Percentiles rank a stretch among this genome's conserved stretches.
Conservation (phyloP, 2,329 filamentous ascomycete genomes). For the Penicillium griseofulvum region DNA sequence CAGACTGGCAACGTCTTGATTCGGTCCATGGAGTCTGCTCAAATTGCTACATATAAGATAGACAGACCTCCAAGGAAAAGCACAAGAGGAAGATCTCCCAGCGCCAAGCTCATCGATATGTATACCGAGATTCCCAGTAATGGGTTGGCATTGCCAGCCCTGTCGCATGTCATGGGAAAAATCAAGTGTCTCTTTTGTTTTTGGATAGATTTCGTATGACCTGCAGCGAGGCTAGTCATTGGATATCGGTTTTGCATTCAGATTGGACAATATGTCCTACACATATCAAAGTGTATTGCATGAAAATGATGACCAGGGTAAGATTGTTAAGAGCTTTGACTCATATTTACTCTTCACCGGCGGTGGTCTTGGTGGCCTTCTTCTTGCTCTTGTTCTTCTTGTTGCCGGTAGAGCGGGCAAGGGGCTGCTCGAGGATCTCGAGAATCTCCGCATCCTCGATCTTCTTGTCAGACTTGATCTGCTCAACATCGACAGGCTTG, state of each 20-base stretch:
- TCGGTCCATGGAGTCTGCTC: constrained; percentile 6
- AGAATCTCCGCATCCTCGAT: constrained; percentile 94
- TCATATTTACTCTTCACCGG: constrained; percentile 44
- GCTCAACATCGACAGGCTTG: constrained; percentile 70
- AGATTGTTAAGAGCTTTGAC: constrained; percentile 29
- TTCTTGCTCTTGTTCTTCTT: constrained; percentile 93
- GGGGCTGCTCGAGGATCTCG: constrained; percentile 86
- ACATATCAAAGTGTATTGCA: constrained; percentile 19
- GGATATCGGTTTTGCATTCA: constrained; percentile 27
- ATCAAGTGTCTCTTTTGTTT: constrained; percentile 12
- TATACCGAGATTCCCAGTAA: constrained; percentile 8
- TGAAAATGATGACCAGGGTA: constrained; percentile 16
- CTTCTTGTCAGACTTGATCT: constrained; percentile 95
- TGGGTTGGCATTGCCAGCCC: constrained; percentile 3
- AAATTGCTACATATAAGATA: constrained; percentile 14
- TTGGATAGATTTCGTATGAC: constrained; percentile 16
- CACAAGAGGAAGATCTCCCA: not conserved
- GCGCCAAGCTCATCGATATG: constrained; percentile 6
- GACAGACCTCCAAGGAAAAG: constrained; percentile 2
- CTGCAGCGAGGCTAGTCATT: constrained; percentile 18
- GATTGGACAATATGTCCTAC: constrained; percentile 12
- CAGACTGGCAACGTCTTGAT: constrained; percentile 15
- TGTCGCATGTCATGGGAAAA: constrained; percentile 6
- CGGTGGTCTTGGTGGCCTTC: constrained; percentile 57
- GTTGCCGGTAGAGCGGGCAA: constrained; percentile 60